phyloP scores from a whole-genome alignment of 176 grass and related monocot species.

The Oryza rufipogon region DNA sequence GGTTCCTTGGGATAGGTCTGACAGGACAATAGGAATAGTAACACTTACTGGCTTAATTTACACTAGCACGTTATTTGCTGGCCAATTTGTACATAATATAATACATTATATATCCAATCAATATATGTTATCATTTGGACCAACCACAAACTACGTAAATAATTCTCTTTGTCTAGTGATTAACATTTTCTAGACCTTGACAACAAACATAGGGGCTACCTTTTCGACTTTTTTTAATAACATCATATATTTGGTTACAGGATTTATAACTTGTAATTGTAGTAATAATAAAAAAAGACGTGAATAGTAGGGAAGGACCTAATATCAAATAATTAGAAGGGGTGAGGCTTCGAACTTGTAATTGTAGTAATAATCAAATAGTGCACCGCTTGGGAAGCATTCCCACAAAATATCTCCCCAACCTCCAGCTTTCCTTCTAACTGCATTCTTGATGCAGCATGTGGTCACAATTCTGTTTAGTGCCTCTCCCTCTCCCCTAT shows the following conservation, averaged over 20 bases:
- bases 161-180: not conserved
- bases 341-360: too few relatives aligned
- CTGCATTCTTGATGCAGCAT: not conserved
- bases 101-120: not conserved
- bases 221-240: not conserved
- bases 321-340: too few relatives aligned
- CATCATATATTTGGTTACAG: not conserved
- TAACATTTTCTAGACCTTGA: not conserved
- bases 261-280: not conserved
- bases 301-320: too few relatives aligned
- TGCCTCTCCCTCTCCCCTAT: not conserved
- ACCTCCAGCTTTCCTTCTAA: not conserved
- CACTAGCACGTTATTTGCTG: not conserved
- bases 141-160: not conserved
- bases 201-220: not conserved
- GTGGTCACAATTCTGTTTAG: not conserved
- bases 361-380: not conserved
- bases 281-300: not conserved
- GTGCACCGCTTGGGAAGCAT: not conserved
- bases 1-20: not conserved
- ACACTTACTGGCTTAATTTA: not conserved
- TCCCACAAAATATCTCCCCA: not conserved
- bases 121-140: not conserved
- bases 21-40: not conserved
- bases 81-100: not conserved